A percentile compares a stretch with the other conserved stretches of the same genome.
These are phyloP conservation scores for Penicillium verrucosum DNA, from an alignment of 2,329 filamentous ascomycete genomes.

Conservation along the genomic window DNA sequence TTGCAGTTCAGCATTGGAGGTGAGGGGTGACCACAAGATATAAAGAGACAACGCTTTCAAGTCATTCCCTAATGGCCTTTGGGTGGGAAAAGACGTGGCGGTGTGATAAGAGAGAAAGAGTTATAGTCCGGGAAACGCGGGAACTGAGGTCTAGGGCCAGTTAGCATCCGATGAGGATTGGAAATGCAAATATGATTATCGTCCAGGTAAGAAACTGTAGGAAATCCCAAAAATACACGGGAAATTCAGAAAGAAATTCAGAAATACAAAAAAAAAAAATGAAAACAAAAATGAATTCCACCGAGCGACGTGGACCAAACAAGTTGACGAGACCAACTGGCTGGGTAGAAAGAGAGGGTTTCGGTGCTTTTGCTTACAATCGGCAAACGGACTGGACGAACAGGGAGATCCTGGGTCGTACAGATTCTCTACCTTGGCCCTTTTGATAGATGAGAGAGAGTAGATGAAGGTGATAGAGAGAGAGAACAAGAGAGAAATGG, in stretches of 20 bases:
- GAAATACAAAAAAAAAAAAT: background rate
- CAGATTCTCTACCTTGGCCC: background rate
- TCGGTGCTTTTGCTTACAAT: slow-evolving; percentile 12
- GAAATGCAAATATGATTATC: slow-evolving; percentile 1
- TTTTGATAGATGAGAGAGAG: background rate
- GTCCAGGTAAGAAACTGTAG: background rate
- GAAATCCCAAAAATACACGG: background rate
- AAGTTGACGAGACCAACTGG: slow-evolving; percentile 14
- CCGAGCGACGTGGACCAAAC: slow-evolving; percentile 21
- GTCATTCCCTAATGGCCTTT: slow-evolving; percentile 6
- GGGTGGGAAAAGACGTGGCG: slow-evolving; percentile 20
- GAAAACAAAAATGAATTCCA: slow-evolving; percentile 4
- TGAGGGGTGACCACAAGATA: slow-evolving; percentile 4
- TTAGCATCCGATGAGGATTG: slow-evolving; percentile 5
- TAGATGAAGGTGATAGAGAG: background rate
- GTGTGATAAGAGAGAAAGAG: slow-evolving; percentile 11
- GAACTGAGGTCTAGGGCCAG: slow-evolving; percentile 8
- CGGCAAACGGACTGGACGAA: slow-evolving; percentile 20
- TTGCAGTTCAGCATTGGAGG: slow-evolving; percentile 18
- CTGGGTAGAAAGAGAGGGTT: slow-evolving; percentile 20
- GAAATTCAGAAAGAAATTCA: background rate
- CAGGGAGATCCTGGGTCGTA: slow-evolving; percentile 17
- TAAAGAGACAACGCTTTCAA: slow-evolving; percentile 6
- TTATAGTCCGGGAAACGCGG: slow-evolving; percentile 7
- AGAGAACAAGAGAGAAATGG: background rate